Evolutionary conservation across 2,329 filamentous ascomycete genomes (phyloP).

Genomic region (Cryphonectria radicalis): DNA sequence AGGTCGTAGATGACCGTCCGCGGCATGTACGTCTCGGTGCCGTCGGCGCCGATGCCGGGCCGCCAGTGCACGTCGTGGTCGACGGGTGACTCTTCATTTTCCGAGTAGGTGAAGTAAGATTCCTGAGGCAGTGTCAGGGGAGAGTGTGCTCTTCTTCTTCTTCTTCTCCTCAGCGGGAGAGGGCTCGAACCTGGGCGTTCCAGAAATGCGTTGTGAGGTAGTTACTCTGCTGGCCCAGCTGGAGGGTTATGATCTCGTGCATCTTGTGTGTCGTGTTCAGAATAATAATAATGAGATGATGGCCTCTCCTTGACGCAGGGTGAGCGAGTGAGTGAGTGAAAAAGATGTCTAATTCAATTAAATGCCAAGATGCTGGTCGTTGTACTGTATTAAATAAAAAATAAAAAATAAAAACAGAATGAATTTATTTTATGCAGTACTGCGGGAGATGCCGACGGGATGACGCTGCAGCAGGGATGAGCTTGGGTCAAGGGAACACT

Average conservation of each 20-base stretch:
- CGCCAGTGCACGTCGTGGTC: conserved; percentile 91
- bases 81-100: conserved; percentile 67
- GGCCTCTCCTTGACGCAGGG: neutral
- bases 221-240: conserved; percentile 91
- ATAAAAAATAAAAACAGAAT: no score
- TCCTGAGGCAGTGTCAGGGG: conserved; percentile 59
- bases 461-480: conserved; percentile 25
- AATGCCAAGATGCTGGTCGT: neutral
- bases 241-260: conserved; percentile 94
- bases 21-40: conserved; percentile 89
- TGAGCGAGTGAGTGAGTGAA: conserved; percentile 4
- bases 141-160: neutral
- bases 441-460: conserved; percentile 22
- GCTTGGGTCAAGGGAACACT: conserved; percentile 22
- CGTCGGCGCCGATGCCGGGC: conserved; percentile 79
- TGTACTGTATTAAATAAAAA: neutral
- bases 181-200: conserved; percentile 76
- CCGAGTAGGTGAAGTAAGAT: conserved; percentile 91
- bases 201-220: conserved; percentile 96
- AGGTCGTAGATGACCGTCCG: conserved; percentile 92
- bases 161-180: neutral
- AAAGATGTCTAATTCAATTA: conserved; percentile 16
- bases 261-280: conserved; percentile 51
- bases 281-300: neutral
- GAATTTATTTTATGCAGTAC: conserved; percentile 14